Base-by-base conservation (phyloP, 345 rosid genomes). In the Salix viminalis region DNA sequence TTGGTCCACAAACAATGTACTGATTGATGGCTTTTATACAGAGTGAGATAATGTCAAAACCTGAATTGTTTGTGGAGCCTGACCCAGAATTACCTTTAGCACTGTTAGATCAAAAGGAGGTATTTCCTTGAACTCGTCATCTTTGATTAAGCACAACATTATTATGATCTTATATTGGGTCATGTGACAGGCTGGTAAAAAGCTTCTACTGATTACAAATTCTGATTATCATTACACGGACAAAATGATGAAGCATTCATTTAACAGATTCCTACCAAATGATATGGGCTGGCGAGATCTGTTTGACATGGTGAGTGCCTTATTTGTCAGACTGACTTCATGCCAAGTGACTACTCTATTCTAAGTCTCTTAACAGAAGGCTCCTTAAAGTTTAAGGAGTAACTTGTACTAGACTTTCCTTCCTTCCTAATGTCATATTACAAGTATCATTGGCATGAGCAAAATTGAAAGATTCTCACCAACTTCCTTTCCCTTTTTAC, bases 161-260 rank as follows among this genome's bases (percentile, higher is more conserved):
- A 32, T 69, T 54, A 14, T 67, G 64, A 36, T 81, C 73, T 60
- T 74, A 58, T 58, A 69, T 79, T 36, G 78, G 21, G 24, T 70
- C 56, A 9, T 71, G 78, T 73, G 76, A 75, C 90, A 94, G 98
- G 98, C 97, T 76, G 98, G 98, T 86, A 94, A 92, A 89, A 91
- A 82, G 82, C 92, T 94, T 76, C 85, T 94, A 89, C 97, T 94
- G 76, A 94, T 94, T 77, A 94, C 97, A 84, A 94, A 92, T 83
- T 94, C 97, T 13, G 98, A 94, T 87, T 91, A 86, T 82, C 98
- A 89, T 79, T 94, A 94, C 86, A 90, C 97, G 9, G 81, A 94
- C 91, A 94, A 92, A 87, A 94, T 92, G 97, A 94, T 94, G 98
- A 90, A 84, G 84, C 97, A 94, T 86, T 91, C 98, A 65, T 94